These are phyloP conservation scores for Porcisia deanei DNA, from an alignment of 208 protist genomes.

Conservation along the genomic window DNA sequence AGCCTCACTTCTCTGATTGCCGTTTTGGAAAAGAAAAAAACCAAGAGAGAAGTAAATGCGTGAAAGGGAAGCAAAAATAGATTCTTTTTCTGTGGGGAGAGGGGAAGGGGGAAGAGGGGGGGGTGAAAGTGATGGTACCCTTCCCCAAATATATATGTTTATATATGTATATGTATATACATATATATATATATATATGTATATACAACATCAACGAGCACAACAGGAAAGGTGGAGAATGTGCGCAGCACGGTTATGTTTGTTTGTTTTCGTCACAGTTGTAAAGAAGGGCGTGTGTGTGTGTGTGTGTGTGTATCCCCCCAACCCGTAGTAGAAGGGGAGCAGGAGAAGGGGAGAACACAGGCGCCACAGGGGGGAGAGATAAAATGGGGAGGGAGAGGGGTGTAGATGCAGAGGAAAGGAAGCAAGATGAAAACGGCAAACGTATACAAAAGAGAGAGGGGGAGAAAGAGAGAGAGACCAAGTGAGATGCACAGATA, in stretches of 20 bases:
- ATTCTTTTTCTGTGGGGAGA: background rate
- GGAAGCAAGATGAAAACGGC: background rate
- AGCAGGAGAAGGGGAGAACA: too few relatives aligned
- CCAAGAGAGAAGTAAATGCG: background rate
- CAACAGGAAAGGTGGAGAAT: background rate
- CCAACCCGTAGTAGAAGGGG: too few relatives aligned
- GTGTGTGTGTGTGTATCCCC: too few relatives aligned
- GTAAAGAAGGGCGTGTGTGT: too few relatives aligned
- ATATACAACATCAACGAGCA: background rate
- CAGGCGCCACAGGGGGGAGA: background rate
- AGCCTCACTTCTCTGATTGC: too few relatives aligned
- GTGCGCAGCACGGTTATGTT: too few relatives aligned
- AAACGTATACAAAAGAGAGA: too few relatives aligned
- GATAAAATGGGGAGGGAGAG: background rate
- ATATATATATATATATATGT: background rate
- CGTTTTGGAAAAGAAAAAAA: background rate
- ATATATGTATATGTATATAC: too few relatives aligned
- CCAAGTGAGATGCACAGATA: background rate
- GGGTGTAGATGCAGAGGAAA: background rate
- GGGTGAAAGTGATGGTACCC: background rate
- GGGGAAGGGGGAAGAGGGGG: background rate
- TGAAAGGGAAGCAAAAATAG: slow-evolving; percentile 1
- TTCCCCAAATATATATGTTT: too few relatives aligned
- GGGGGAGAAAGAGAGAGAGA: background rate
- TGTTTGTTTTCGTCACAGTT: too few relatives aligned